Conservation (phyloP, 129 eudicot species). For the Sambucus nigra region DNA sequence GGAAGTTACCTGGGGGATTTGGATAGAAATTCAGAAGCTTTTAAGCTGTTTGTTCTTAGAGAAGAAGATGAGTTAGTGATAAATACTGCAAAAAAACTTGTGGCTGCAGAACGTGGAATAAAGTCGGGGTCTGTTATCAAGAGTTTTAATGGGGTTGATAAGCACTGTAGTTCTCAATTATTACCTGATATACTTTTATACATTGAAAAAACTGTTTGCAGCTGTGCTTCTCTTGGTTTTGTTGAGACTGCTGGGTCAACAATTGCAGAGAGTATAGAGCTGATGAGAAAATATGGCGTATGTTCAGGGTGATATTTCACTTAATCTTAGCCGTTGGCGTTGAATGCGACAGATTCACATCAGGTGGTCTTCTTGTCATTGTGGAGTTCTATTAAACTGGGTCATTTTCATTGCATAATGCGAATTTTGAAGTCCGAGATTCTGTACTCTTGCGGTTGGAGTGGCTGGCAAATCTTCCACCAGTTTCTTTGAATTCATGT, state of each 20-base stretch:
- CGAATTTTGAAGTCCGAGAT: not conserved
- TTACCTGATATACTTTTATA: constrained; percentile 66
- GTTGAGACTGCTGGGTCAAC: constrained; percentile 93
- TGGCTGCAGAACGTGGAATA: constrained; percentile 20
- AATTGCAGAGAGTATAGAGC: constrained; percentile 67
- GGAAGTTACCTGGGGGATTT: constrained; percentile 74
- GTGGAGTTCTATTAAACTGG: not conserved
- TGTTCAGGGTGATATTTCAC: constrained; percentile 32
- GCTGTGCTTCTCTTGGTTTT: constrained; percentile 94
- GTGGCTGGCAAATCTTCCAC: no score
- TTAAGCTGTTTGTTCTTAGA: constrained; percentile 59
- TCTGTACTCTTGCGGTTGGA: not conserved
- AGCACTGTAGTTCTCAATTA: constrained; percentile 22
- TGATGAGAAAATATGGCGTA: constrained; percentile 51
- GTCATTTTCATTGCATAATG: not conserved
- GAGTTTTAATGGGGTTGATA: constrained; percentile 17
- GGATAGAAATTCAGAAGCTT: constrained; percentile 37
- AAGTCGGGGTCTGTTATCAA: constrained; percentile 17
- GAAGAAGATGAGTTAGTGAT: constrained; percentile 42
- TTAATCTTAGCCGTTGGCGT: not conserved
- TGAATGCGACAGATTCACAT: not conserved
- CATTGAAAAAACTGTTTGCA: constrained; percentile 73
- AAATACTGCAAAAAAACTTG: constrained; percentile 47
- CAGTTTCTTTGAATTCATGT: not conserved
- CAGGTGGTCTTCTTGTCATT: constrained; percentile 1